Base-by-base conservation (phyloP, 1,139 yeast species). In the Meyerozyma athensensis region DNA sequence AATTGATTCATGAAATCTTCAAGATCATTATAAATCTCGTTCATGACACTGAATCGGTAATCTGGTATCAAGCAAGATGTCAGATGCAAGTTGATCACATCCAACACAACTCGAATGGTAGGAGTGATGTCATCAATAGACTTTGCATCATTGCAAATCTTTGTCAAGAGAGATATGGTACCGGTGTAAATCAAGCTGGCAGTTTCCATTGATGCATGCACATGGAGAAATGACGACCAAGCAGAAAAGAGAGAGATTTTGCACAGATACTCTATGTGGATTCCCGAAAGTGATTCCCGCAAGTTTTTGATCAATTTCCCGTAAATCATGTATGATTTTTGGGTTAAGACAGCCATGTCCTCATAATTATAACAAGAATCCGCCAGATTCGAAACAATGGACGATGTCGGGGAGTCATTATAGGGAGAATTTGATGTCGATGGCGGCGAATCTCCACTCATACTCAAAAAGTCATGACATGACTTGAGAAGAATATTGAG, bases 181-280 rank as follows among this genome's bases (percentile, higher is more conserved):
- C 74, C 74, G 20, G 52, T 53, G 34, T 58, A 54, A 49, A 68
- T 53, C 23, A 67, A 49, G 30, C 59, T 49, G 18, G 58, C 48
- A 0, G 72, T 64, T 14, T 60, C 58, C 17, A 61, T 50, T n/a
- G 64, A 59, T 1, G 70, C 55, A 40, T 61, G 62, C 12, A 56
- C 46, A 34, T 66, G 64, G 30, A 67, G 50, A 41, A 60, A 63
- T 14, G 63, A 58, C 1, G 69, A 56, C 62, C 69, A 66, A 2
- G 68, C 59, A 1, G 70, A 56, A 37, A 63, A 58, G 33, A 68
- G 51, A 8, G 73, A 67, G 20, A 68, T 61, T 31, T 61, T 57
- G 3, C 70, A 60, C 2, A 72, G 62, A 40, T 55, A 63, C 39
- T 67, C 72, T 10, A 62, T 51, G 39, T 63, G 67, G 33, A 56